Evolutionary conservation across 1,139 yeast genomes (phyloP), one percentile per base, ranked within the genome.

Genomic region (Suhomyces panamericanus): DNA sequence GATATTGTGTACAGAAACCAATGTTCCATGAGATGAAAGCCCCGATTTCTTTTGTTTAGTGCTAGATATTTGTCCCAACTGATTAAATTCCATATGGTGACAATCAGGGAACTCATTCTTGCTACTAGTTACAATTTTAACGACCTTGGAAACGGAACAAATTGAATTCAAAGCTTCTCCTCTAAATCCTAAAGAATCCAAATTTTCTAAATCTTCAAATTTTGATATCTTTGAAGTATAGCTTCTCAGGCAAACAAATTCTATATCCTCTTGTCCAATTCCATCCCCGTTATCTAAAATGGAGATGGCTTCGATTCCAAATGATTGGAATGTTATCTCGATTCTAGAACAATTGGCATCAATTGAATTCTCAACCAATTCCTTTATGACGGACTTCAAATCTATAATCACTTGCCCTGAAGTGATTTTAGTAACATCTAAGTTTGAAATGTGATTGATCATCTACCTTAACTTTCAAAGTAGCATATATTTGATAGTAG

Each of bases 381-480:
- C 99, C 59, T 93, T 93, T 29, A 86, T 81, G 0, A 88, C 86
- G 0, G 91, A 80, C 0, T 80, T 72, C 32, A 93, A 66, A 56
- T 88, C 96, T 7, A 84, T 79, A 20, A 93, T 87, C 15, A 93
- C 98, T 62, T 93, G 98, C 0, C 97, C 97, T 0, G 97, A 88
- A 0, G 97, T 89, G 46, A 93, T 80, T 48, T 77, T 73, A 52
- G 87, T 89, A 9, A 90, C 75, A 53, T 85, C 87, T 6, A 58
- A 53, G 4, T 45, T 47, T 9, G 43, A 34, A 16, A 46, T 42
- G 14, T 26, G 35, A 14, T 27, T 20, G 4, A 45, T 45, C 48
- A 45, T 35, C 24, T 6, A 20, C 24, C 6, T 17, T 6, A 17
- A 17, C 6, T 4, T 17, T 17, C 20, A 17, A 17, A 17, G 20